phyloP scores from a whole-genome alignment of 164 flowering plant genomes.

The Malania oleifera region DNA sequence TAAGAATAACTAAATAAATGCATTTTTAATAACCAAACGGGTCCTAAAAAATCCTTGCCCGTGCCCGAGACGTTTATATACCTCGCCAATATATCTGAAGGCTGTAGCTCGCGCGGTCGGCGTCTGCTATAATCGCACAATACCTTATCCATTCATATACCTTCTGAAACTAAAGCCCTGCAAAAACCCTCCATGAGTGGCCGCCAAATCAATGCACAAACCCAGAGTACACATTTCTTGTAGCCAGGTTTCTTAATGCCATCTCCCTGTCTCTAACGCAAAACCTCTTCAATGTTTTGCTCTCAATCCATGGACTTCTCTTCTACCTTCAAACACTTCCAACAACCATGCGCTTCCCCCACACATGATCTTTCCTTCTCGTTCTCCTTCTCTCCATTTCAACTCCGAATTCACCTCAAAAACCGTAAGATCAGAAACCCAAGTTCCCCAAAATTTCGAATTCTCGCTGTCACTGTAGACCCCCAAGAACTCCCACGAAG shows the following conservation, averaged over 20 bases:
- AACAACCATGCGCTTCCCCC: constrained; percentile 22
- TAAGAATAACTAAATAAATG: no score
- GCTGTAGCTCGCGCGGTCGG: no score
- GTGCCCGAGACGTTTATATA: no score
- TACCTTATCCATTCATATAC: no score
- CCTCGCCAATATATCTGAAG: no score
- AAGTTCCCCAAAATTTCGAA: constrained; percentile 17
- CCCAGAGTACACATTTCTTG: no score
- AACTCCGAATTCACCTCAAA: constrained; percentile 36
- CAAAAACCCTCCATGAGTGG: no score
- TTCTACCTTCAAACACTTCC: constrained; percentile 39
- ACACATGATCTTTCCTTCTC: constrained; percentile 51
- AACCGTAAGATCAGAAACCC: constrained; percentile 20
- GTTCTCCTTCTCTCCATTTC: constrained; percentile 48
- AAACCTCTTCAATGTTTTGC: not conserved
- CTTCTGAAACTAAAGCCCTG: no score
- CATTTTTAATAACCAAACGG: no score
- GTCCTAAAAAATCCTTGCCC: no score
- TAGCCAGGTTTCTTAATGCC: not conserved
- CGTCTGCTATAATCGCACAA: no score
- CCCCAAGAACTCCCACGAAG: constrained; percentile 63
- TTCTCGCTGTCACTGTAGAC: constrained; percentile 55
- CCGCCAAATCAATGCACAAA: no score
- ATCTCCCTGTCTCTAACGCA: not conserved
- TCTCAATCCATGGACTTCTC: constrained; percentile 45